Percentiles rank a stretch among this genome's conserved stretches.
phyloP scores from a whole-genome alignment of 2,329 filamentous ascomycete genomes.

The Aureobasidium sp. region DNA sequence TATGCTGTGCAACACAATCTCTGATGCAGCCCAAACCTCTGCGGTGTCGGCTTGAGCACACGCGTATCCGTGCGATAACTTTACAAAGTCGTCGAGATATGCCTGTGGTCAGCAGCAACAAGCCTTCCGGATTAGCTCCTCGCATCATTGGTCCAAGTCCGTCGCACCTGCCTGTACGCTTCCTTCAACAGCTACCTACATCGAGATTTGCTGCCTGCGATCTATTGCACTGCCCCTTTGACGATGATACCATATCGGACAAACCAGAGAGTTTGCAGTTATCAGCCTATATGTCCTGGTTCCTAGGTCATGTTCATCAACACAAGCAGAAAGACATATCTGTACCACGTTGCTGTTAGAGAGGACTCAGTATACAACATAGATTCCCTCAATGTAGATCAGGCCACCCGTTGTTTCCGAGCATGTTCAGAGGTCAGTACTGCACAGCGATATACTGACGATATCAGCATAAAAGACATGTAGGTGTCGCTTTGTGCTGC shows the following conservation, averaged over 20 bases:
- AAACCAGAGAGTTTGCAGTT: too few species aligned
- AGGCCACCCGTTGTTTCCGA: not conserved
- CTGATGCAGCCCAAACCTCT: not conserved
- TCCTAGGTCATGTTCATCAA: not conserved
- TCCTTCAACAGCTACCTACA: not conserved
- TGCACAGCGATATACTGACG: not conserved
- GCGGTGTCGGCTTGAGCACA: not conserved
- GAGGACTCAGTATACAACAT: not conserved
- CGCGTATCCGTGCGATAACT: not conserved
- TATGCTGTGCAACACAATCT: constrained; percentile 4
- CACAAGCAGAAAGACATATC: not conserved
- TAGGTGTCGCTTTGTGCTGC: not conserved
- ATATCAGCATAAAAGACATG: not conserved
- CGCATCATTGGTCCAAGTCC: not conserved
- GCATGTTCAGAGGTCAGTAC: not conserved
- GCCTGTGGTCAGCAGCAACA: not conserved
- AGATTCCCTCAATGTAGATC: too few species aligned
- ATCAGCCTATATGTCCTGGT: not conserved
- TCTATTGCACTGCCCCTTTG: too few species aligned
- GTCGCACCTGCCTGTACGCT: not conserved
- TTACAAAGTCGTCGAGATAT: not conserved
- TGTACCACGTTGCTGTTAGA: not conserved
- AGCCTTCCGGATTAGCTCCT: not conserved
- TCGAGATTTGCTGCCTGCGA: too few species aligned
- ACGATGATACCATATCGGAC: not conserved